Evolutionary conservation across 139 green algal genomes (phyloP), one percentile per base, ranked within the genome.

Genomic region (Chlamydomonas schloesseri): DNA sequence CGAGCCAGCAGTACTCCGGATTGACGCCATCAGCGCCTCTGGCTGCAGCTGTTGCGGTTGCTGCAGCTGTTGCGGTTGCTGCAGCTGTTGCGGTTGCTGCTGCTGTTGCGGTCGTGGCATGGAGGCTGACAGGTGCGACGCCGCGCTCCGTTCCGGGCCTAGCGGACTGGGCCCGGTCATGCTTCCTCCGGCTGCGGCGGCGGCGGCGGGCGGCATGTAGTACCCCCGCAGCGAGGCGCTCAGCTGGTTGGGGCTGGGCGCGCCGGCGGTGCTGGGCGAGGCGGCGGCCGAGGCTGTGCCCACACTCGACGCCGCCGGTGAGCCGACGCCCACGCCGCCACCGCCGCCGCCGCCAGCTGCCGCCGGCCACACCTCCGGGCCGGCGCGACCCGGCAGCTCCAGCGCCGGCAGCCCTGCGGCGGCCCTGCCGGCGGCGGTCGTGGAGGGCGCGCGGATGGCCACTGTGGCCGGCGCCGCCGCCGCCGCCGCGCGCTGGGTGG

Each of bases 171-270:
- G 42, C 42, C 42, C 42, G 42, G n/a, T n/a, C n/a, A n/a, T n/a
- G n/a, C n/a, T n/a, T n/a, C n/a, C n/a, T n/a, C n/a, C n/a, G n/a
- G n/a, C n/a, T n/a, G n/a, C n/a, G n/a, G n/a, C n/a, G n/a, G n/a
- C n/a, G n/a, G n/a, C n/a, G n/a, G 42, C 42, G 42, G 42, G 8
- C 42, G 42, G 42, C 42, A 8, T 8, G 42, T 50, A 50, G 42
- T 23, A 81, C 2, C 57, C 57, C 0, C 75, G 75, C n/a, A 83
- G 28, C 37, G 76, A 83, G 24, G 58, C 58, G 62, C 76, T 83
- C 23, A 83, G 60, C 37, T n/a, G 21, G 21, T 71, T 50, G 23
- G 36, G 33, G 31, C 50, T 58, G 57, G 36, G 29, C 28, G 34
- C 11, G 60, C 28, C 60, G 0, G 34, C 55, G 26, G 57, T 23